Percentiles rank a stretch among this genome's conserved stretches.
Evolutionary conservation across 2,329 filamentous ascomycete genomes (phyloP).

Genomic region (Colletotrichum simmondsii): DNA sequence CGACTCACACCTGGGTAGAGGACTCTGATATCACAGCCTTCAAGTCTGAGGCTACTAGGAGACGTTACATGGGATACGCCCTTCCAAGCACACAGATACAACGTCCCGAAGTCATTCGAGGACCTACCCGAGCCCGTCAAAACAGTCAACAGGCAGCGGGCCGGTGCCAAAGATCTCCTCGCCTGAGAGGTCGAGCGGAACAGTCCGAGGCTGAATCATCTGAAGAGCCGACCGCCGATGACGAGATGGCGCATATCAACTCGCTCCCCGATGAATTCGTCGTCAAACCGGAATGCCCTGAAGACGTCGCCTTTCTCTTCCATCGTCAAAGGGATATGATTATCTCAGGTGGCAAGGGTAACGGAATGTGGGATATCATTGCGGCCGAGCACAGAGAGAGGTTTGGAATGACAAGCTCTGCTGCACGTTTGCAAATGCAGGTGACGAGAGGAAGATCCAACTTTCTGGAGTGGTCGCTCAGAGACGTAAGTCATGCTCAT

Average conservation of each 20-base stretch:
- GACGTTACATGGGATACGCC: conserved; percentile 2
- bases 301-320: conserved; percentile 61
- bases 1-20: background rate
- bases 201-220: background rate
- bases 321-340: conserved; percentile 55
- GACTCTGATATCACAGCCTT: background rate
- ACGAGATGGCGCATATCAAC: background rate
- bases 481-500: conserved; percentile 55
- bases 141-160: background rate
- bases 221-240: background rate
- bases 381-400: conserved; percentile 51
- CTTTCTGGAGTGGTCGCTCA: conserved; percentile 58
- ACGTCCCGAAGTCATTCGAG: background rate
- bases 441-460: conserved; percentile 61
- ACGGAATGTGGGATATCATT: conserved; percentile 69
- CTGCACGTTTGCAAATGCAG: conserved; percentile 67
- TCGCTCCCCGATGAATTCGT: conserved; percentile 41
- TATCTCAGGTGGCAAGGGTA: conserved; percentile 58
- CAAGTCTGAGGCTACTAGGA: conserved; percentile 1
- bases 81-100: conserved; percentile 26
- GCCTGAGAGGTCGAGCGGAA: background rate
- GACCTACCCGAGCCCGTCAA: background rate
- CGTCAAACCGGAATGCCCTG: conserved; percentile 57
- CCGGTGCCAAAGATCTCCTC: background rate
- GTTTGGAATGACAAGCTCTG: conserved; percentile 51